Evolutionary conservation across 768 basidiomycete genomes (phyloP), one percentile per base, ranked within the genome.

Genomic region (Lactarius evosmus): DNA sequence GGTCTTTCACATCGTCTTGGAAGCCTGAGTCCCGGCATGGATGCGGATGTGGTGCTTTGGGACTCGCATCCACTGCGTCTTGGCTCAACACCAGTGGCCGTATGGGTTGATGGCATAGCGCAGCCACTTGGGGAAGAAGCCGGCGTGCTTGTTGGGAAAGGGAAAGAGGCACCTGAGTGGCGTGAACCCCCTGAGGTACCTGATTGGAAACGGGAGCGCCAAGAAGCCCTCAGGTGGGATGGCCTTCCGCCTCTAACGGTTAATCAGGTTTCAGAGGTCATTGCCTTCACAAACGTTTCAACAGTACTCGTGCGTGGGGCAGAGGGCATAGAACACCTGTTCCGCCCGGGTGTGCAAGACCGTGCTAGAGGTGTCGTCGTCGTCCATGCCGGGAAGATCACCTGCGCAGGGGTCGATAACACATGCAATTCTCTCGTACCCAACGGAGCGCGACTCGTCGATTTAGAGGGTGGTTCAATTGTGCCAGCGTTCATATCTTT

Each of bases 1-100:
- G 95, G 94, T 25, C 79, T 95, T 72, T 84, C 81, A 6, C 88
- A 95, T 72, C 84, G 95, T 30, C 79, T 97, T 66, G 95, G 95
- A n/a, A 85, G 75, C 58, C 66, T 85, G 32, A 70, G 74, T 50
- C 67, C 70, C 29, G 77, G 77, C 54, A 66, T 71, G n/a, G 75
- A 77, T n/a, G 66, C 70, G 54, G 87, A 93, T 70, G 71, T 91
- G n/a, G 88, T 91, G 7, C 73, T 92, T 40, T 88, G 86, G 87
- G 85, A 88, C 69, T 84, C 83, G 3, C 88, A 91, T 74, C 92
- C 92, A 1, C 78, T 93, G 32, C 79, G 80, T 32, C 75, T 91
- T 25, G 90, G 87, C 59, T 86, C 91, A 3, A 91, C 88, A 0
- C 92, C 91, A 0, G 71, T 77, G 14, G 85, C 86, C 61, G 85